Evolutionary conservation across 306 rosid species (phyloP), one percentile per base, ranked within the genome.

Genomic region (Dalbergia cochinchinensis): DNA sequence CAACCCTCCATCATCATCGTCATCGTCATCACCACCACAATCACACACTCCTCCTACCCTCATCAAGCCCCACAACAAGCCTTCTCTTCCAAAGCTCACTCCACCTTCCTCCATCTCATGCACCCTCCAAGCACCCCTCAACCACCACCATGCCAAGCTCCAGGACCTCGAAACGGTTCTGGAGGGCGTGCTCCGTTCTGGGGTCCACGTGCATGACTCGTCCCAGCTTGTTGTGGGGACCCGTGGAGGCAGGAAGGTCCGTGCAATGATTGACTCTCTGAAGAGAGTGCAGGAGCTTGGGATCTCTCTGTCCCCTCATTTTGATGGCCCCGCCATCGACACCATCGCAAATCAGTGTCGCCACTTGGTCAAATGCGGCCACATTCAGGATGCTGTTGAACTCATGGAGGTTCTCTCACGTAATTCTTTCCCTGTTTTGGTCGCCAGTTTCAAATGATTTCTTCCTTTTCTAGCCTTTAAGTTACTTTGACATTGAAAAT

Each of bases 351-450:
- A 82, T 13, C 91, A 92, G 48, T 91, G 97, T 73, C 59, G 51
- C 67, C 77, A 74, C 2, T 41, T 94, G 68, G 82, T 90, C 78
- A 59, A 62, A 50, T 70, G 26, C 7, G 88, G 85, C 45, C 86
- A 84, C 35, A 67, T 92, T n/a, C 84, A 86, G 55, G 94, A 92
- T 63, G 90, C 91, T 67, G 90, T 94, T 68, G 90, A 87, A 76
- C 86, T 92, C 7, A 76, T 92, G 97, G 97, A 92, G 90, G 82
- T 84, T 87, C 94, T 94, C 78, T 20, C 89, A 71, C 97, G 99
- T 91, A 86, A 86, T 66, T 83, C 26, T 19, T 26, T 37, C 60
- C 58, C 35, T 37, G 48, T 65, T 78, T n/a, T 13, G 16, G 10
- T 34, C 57, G 44, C 66, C 71, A 22, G 13, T 74, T 63, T 60